Conservation (phyloP, 139 green algal genomes). For the Chlorella vulgaris region DNA sequence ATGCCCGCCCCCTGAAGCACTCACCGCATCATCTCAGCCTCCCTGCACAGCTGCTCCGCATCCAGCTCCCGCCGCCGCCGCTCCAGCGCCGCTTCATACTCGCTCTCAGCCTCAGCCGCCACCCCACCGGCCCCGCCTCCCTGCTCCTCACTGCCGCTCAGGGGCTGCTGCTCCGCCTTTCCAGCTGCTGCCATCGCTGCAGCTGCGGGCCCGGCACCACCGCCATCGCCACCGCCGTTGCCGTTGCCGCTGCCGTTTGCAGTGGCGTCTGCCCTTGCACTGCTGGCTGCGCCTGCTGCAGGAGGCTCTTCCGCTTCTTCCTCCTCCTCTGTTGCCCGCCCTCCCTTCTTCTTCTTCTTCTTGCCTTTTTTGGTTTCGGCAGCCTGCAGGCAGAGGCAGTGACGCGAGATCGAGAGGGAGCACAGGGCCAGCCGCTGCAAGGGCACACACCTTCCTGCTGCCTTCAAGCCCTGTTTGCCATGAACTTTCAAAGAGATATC, state of each 20-base stretch:
- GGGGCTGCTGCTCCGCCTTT: not conserved
- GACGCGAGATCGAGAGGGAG: no score
- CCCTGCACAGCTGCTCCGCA: constrained; percentile 31
- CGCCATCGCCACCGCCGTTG: no score
- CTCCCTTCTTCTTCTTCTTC: constrained; percentile 53
- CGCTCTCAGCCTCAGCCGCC: constrained; percentile 21
- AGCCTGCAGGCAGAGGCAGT: not conserved
- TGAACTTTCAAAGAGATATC: no score
- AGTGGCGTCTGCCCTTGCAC: constrained; percentile 9
- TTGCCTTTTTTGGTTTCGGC: constrained; percentile 49
- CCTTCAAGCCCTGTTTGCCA: no score
- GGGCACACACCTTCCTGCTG: no score
- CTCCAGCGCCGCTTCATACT: constrained; percentile 75
- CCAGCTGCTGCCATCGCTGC: not conserved
- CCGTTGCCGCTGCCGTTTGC: not conserved
- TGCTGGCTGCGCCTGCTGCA: not conserved
- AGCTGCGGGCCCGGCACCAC: no score
- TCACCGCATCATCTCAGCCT: constrained; percentile 62
- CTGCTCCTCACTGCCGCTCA: not conserved
- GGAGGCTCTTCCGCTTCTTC: constrained; percentile 8
- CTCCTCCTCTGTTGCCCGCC: constrained; percentile 25
- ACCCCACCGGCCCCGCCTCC: not conserved
- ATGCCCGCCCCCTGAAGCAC: no score
- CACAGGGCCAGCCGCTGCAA: no score
- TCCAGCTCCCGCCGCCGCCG: constrained; percentile 65